Evolutionary conservation across 495 filamentous ascomycete species (phyloP).

Genomic region (Hypoxylon lienhwacheense): DNA sequence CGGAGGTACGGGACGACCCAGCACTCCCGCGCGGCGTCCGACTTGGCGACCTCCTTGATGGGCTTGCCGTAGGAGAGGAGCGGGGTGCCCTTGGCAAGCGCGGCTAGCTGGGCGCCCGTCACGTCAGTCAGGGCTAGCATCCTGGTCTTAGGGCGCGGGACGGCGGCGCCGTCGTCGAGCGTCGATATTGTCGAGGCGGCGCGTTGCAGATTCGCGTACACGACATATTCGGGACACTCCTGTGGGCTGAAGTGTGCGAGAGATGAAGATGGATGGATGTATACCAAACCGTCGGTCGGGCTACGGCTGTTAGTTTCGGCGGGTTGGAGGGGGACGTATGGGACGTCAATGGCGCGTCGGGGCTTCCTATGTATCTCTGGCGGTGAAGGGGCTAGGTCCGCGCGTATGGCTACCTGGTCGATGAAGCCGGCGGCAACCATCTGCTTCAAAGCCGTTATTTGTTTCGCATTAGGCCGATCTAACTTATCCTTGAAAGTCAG

Average conservation of each 20-base stretch:
- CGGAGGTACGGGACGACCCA: slow-evolving; percentile 81
- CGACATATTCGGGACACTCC: slow-evolving; percentile 78
- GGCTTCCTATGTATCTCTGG: slow-evolving; percentile 72
- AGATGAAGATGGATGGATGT: slow-evolving; percentile 80
- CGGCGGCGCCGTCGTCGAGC: slow-evolving; percentile 35
- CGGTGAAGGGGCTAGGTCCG: slow-evolving; percentile 75
- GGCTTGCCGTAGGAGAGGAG: slow-evolving; percentile 86
- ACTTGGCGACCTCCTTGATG: slow-evolving; percentile 68
- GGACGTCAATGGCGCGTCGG: slow-evolving; percentile 80
- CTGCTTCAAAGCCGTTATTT: slow-evolving; percentile 82
- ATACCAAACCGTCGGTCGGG: slow-evolving; percentile 61
- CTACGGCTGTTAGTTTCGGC: slow-evolving; percentile 49
- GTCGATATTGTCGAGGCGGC: slow-evolving; percentile 47
- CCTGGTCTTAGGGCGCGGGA: slow-evolving; percentile 70
- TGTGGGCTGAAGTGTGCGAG: slow-evolving; percentile 69
- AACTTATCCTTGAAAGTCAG: slow-evolving; percentile 62
- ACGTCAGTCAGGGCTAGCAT: slow-evolving; percentile 87
- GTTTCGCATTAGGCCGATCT: slow-evolving; percentile 67
- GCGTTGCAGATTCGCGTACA: slow-evolving; percentile 83
- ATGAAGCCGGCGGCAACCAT: slow-evolving; percentile 92
- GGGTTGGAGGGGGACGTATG: slow-evolving; percentile 84
- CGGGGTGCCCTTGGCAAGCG: slow-evolving; percentile 81
- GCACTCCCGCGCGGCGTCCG: slow-evolving; percentile 63
- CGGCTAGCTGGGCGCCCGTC: slow-evolving; percentile 72
- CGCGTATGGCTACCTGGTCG: slow-evolving; percentile 92